Percentiles rank a stretch among this genome's conserved stretches.
Evolutionary conservation across 352 stramenopile species (phyloP).

Genomic region (Globisporangium perplexum): DNA sequence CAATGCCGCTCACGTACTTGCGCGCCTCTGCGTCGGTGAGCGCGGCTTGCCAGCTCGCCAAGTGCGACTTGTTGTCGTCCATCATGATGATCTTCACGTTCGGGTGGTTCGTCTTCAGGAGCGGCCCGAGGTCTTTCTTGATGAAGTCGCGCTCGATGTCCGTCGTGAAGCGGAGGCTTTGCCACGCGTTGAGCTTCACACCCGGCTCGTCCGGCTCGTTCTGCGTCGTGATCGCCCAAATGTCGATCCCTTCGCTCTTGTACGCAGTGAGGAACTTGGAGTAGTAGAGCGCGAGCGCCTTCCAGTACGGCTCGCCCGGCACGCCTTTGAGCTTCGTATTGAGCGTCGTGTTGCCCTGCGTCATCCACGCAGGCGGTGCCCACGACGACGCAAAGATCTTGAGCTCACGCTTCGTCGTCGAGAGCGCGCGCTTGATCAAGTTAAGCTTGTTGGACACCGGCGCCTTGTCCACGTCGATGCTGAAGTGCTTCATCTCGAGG

Average conservation of each 20-base stretch:
- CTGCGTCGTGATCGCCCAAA: constrained; percentile 85
- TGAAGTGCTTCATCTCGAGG: constrained; percentile 65
- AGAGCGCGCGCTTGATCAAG: constrained; percentile 55
- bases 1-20: constrained; percentile 81
- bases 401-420: constrained; percentile 30
- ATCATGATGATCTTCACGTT: constrained; percentile 77
- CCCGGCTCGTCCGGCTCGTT: constrained; percentile 74
- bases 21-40: constrained; percentile 38
- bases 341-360: constrained; percentile 45
- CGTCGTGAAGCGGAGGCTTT: constrained; percentile 50
- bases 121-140: constrained; percentile 71
- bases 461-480: constrained; percentile 61
- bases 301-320: constrained; percentile 59
- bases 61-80: constrained; percentile 78
- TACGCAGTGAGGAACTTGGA: constrained; percentile 86
- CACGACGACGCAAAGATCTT: constrained; percentile 83
- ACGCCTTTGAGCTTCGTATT: constrained; percentile 55
- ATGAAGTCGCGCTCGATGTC: constrained; percentile 65
- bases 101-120: constrained; percentile 58
- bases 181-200: constrained; percentile 42
- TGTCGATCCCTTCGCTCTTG: constrained; percentile 54
- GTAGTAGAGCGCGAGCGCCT: constrained; percentile 82
- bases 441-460: constrained; percentile 60
- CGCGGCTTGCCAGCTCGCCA: constrained; percentile 31
- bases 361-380: constrained; percentile 87